phyloP scores from a whole-genome alignment of 148 eudicot species.

The Camellia lanceoleosa region DNA sequence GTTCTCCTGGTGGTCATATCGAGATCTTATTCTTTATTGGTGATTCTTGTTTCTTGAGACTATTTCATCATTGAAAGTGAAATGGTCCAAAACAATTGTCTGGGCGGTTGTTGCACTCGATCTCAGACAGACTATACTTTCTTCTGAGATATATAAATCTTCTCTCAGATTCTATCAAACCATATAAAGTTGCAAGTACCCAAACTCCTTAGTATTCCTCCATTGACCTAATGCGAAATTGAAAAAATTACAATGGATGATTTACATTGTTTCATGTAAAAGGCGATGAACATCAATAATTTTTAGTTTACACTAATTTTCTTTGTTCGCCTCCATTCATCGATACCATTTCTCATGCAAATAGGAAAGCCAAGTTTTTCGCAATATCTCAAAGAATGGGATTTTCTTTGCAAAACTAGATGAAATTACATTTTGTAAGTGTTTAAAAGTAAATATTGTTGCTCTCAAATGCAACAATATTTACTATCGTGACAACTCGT shows the following conservation, averaged over 20 bases:
- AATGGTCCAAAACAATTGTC: neutral
- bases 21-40: neutral
- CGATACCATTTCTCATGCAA: neutral
- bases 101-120: neutral
- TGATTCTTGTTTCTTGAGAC: neutral
- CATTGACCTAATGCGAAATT: neutral
- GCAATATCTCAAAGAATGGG: neutral
- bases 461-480: neutral
- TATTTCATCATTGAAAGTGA: neutral
- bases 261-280: neutral
- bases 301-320: neutral
- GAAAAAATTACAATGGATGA: neutral
- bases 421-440: neutral
- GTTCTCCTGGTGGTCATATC: neutral
- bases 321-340: neutral
- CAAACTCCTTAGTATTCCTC: neutral
- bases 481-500: neutral
- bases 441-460: neutral
- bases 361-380: neutral
- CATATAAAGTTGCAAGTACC: neutral
- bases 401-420: neutral
- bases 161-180: too few relatives aligned
- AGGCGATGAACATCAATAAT: neutral
- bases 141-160: neutral
- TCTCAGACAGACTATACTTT: neutral